Percentiles rank a stretch among this genome's conserved stretches.
Evolutionary conservation across 371 early-diverging fungal genomes (phyloP).

Genomic region (Lichtheimia corymbifera): DNA sequence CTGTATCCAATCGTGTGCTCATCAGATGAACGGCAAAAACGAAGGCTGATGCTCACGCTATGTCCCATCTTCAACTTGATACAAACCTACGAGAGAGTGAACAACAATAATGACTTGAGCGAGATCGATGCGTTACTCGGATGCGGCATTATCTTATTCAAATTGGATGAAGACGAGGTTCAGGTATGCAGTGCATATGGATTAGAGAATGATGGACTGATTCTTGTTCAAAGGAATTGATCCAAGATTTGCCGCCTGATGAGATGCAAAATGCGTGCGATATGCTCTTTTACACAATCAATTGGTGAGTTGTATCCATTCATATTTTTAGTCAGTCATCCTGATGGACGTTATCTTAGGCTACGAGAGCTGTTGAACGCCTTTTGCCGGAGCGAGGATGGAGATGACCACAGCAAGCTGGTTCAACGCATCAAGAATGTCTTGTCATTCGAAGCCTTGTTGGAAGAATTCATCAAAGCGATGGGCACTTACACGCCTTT

Average conservation of each 20-base stretch:
- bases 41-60: slow-evolving; percentile 51
- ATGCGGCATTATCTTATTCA: slow-evolving; percentile 63
- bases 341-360: slow-evolving; percentile 45
- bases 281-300: slow-evolving; percentile 57
- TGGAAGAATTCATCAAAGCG: slow-evolving; percentile 39
- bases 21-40: slow-evolving; percentile 28
- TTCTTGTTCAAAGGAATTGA: background rate
- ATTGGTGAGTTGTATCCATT: slow-evolving; percentile 44
- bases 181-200: slow-evolving; percentile 26
- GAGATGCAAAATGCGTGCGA: slow-evolving; percentile 45
- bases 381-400: slow-evolving; percentile 52
- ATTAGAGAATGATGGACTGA: background rate
- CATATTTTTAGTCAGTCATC: too few relatives aligned
- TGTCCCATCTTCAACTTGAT: slow-evolving; percentile 75
- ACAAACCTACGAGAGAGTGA: slow-evolving; percentile 68
- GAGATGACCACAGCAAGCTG: slow-evolving; percentile 32
- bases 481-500: slow-evolving; percentile 47
- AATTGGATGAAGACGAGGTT: slow-evolving; percentile 29
- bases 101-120: slow-evolving; percentile 56
- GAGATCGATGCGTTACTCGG: slow-evolving; percentile 77
- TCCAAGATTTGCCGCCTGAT: slow-evolving; percentile 17
- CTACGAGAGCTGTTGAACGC: slow-evolving; percentile 73
- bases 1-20: slow-evolving; percentile 28
- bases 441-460: slow-evolving; percentile 40
- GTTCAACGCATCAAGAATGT: slow-evolving; percentile 32